Base-by-base conservation (phyloP, 2,329 filamentous ascomycete genomes). In the Sporothrix humicola region DNA sequence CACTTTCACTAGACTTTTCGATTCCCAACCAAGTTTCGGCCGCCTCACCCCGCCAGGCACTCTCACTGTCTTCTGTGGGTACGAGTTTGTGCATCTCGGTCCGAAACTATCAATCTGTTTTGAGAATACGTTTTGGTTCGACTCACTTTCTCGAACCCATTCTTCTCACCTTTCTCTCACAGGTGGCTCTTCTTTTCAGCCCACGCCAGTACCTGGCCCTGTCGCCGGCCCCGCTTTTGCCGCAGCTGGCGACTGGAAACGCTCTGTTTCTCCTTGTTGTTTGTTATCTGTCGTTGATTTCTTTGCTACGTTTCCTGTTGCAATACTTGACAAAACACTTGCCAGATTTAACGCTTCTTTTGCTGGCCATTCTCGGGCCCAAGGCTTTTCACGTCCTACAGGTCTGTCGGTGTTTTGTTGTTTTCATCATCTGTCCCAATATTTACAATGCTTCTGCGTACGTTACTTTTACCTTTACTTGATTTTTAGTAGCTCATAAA, bases 111-210 rank as follows among this genome's bases (percentile, higher is more conserved):
- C 23, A 20, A 15, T 23, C 17, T 26, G 23, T 13, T 66, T 12
- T 50, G 12, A 63, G 63, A 66, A 13, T 50, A 2, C 12, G 13
- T 6, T 46, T n/a, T 46, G 23, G 37, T 44, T 46, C 37, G 59
- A 23, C 17, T 68, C 20, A 23, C 20, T 15, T 56, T 44, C 17
- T 2, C 37, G 66, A 17, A 44, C 31, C 23, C n/a, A 31, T 42
- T 69, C n/a, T 17, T 69, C 68, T 70, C 68, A 70, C 68, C 17
- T 50, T 69, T 17, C 56, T 70, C 52, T 70, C 17, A 58, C 68
- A 70, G 68, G 31, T 58, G 68, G 65, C 65, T 17, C 46, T 37
- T 37, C 31, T 37, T 37, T 31, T 68, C 50, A 13, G 65, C 46
- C 46, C 31, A 37, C 31, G 31, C 31, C 31, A 37, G 31, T 37